Evolutionary conservation across 2,329 filamentous ascomycete species (phyloP), one percentile per base, ranked within the genome.

Genomic region (Bipolaris gigantea): DNA sequence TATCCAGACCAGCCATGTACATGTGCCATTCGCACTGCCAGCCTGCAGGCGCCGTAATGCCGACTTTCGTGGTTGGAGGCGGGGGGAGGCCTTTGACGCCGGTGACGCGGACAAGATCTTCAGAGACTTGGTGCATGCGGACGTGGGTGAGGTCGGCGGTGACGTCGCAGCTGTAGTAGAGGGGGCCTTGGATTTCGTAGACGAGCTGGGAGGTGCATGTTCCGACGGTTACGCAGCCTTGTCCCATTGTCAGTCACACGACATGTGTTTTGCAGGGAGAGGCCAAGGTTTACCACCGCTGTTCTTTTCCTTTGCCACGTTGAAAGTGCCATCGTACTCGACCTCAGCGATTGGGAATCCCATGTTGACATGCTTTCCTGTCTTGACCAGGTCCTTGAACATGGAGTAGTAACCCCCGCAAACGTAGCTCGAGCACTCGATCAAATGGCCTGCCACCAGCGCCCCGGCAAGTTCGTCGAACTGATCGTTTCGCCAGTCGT

Each of bases 131-230:
- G 43, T 61, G 56, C 56, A 58, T 65, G 15, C 61, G 55, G 46
- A 62, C 58, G 9, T 44, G 19, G 0, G 46, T 53, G 16, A 59
- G 81, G 47, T 65, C 52, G 7, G 59, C 55, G 11, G 53, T 54
- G 11, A 60, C 57, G 43, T 65, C 78, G 2, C 77, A 80, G 67
- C 84, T 83, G 73, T 78, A 82, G 65, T 85, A 56, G 59, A 75
- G 51, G 3, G 61, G 60, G n/a, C 63, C 63, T 40, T 68, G 65
- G 5, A 68, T 65, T 53, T 67, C 63, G 39, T 76, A 84, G 2
- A 84, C 61, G 2, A 83, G 70, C 55, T 84, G 82, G 3, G 77
- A 79, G 1, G 76, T 75, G 56, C 79, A 80, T 1, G 81, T 82
- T 49, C 81, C 78, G 4, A 77, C 75, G 1, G 73, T 73, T 6